Conservation (phyloP, 1,139 yeast species). For the Sugiyamaella paludigena region DNA sequence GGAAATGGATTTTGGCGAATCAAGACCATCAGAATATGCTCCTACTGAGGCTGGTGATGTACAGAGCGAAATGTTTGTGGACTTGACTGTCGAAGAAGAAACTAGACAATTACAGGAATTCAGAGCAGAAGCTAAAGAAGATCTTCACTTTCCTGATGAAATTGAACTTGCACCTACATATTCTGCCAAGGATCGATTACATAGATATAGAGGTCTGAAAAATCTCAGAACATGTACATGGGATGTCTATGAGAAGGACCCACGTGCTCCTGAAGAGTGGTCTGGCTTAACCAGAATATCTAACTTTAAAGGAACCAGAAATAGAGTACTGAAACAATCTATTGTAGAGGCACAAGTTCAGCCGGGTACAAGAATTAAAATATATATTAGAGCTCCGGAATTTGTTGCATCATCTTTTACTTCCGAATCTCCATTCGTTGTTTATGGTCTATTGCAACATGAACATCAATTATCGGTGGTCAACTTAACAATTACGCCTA, state of each 20-base stretch:
- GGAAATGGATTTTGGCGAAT: slow-evolving; percentile 14
- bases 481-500: slow-evolving; percentile 76
- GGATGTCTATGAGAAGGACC: slow-evolving; percentile 83
- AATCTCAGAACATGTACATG: slow-evolving; percentile 77
- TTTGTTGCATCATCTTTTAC: slow-evolving; percentile 35
- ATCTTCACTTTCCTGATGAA: slow-evolving; percentile 94
- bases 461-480: slow-evolving; percentile 85
- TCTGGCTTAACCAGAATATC: slow-evolving; percentile 66
- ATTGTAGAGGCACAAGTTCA: slow-evolving; percentile 50
- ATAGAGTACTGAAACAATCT: slow-evolving; percentile 63
- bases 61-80: slow-evolving; percentile 65
- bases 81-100: slow-evolving; percentile 79
- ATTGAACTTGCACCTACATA: slow-evolving; percentile 75
- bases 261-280: slow-evolving; percentile 78
- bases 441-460: slow-evolving; percentile 75
- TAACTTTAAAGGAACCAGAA: slow-evolving; percentile 75
- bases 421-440: slow-evolving; percentile 48
- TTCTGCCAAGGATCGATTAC: slow-evolving; percentile 70
- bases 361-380: slow-evolving; percentile 63
- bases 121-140: slow-evolving; percentile 73
- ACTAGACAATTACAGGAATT: slow-evolving; percentile 68
- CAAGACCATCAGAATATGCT: slow-evolving; percentile 32
- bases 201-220: slow-evolving; percentile 82
- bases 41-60: slow-evolving; percentile 49
- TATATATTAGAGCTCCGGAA: slow-evolving; percentile 63